Evolutionary conservation across 2,329 filamentous ascomycete species (phyloP).

Genomic region (Clarireedia hainanense): DNA sequence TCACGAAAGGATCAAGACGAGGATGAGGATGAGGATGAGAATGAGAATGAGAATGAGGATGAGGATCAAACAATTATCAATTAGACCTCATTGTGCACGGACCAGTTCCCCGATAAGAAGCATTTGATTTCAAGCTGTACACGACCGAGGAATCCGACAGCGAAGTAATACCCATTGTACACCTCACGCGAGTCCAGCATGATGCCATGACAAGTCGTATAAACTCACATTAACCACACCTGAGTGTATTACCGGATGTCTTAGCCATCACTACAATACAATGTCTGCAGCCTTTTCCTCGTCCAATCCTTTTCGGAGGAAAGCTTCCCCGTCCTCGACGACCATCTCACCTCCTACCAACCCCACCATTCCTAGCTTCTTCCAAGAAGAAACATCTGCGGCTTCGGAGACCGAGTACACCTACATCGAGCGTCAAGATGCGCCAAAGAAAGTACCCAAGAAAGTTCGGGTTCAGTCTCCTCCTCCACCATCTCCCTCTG

Average conservation of each 20-base stretch:
- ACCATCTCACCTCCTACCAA: conserved; percentile 11
- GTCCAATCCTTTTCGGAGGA: conserved; percentile 30
- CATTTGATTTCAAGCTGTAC: neutral
- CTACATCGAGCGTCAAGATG: conserved; percentile 7
- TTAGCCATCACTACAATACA: conserved; percentile 8
- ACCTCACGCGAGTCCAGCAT: too few species aligned
- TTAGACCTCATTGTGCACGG: neutral
- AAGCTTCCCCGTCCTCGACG: conserved; percentile 13
- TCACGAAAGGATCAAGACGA: neutral
- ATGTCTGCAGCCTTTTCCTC: conserved; percentile 26
- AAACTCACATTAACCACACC: conserved; percentile 1
- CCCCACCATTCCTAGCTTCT: conserved; percentile 11
- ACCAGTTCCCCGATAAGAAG: neutral
- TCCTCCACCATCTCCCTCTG: conserved; percentile 42
- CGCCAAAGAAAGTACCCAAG: conserved; percentile 36
- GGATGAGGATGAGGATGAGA: too few species aligned
- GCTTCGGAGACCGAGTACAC: conserved; percentile 10
- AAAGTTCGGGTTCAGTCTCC: conserved; percentile 61
- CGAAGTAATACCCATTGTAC: neutral
- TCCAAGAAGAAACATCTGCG: conserved; percentile 3
- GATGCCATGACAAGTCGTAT: conserved; percentile 4
- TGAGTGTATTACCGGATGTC: conserved; percentile 12
- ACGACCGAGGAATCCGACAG: conserved; percentile 9
- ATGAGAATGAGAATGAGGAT: too few species aligned
- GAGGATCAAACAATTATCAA: neutral